Conservation (phyloP, 176 grass and related monocot genomes). For the Aegilops umbellulata region DNA sequence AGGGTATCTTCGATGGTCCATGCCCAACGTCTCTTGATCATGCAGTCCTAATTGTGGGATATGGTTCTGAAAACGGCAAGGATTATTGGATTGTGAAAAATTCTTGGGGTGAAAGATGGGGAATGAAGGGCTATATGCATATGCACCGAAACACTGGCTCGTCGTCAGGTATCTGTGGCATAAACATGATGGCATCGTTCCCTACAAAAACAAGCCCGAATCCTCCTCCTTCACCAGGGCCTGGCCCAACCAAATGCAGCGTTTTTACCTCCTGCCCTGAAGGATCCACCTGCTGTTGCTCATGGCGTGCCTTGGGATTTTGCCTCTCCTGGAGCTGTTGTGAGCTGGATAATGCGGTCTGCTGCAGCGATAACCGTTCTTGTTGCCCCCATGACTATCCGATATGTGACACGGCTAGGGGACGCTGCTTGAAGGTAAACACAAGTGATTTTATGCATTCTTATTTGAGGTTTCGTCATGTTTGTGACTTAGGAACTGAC, state of each 20-base stretch:
- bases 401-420: slow-evolving; percentile 51
- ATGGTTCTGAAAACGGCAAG: slow-evolving; percentile 75
- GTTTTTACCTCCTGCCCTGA: slow-evolving; percentile 68
- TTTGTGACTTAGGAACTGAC: background rate
- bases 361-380: slow-evolving; percentile 67
- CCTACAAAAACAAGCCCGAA: slow-evolving; percentile 80
- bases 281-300: slow-evolving; percentile 86
- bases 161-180: slow-evolving; percentile 68
- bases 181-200: slow-evolving; percentile 89
- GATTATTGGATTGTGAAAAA: slow-evolving; percentile 99
- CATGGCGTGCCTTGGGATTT: slow-evolving; percentile 61
- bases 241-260: slow-evolving; percentile 86
- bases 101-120: slow-evolving; percentile 89
- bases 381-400: slow-evolving; percentile 87
- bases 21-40: slow-evolving; percentile 92
- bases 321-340: slow-evolving; percentile 96
- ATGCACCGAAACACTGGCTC: slow-evolving; percentile 65
- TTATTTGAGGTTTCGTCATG: background rate
- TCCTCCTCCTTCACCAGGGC: slow-evolving; percentile 79
- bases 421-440: slow-evolving; percentile 59
- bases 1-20: slow-evolving; percentile 95
- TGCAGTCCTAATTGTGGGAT: slow-evolving; percentile 91
- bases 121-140: slow-evolving; percentile 87
- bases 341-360: slow-evolving; percentile 72
- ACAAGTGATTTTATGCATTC: background rate